Evolutionary conservation across 2,329 filamentous ascomycete genomes (phyloP).

Genomic region (Phoma herbarum): DNA sequence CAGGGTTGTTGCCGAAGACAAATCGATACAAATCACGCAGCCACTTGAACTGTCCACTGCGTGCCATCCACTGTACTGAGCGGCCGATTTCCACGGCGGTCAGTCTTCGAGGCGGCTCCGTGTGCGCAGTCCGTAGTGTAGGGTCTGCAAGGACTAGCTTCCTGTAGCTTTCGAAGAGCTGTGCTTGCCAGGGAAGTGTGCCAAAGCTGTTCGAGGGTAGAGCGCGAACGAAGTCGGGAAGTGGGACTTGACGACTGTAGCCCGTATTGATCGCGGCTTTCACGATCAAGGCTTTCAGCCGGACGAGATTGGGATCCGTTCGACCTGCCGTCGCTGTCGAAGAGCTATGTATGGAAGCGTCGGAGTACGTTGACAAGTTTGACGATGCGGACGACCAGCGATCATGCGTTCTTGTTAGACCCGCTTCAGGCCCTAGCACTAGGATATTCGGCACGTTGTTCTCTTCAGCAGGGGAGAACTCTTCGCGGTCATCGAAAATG

Average conservation of each 20-base stretch:
- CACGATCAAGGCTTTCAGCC: constrained; percentile 80
- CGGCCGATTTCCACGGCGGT: constrained; percentile 79
- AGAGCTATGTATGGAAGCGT: constrained; percentile 69
- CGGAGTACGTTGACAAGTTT: constrained; percentile 81
- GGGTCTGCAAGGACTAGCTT: constrained; percentile 79
- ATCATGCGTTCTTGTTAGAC: constrained; percentile 61
- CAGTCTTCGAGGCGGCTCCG: constrained; percentile 68
- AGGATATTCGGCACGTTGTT: constrained; percentile 86
- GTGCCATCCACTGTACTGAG: constrained; percentile 78
- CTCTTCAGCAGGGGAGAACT: constrained; percentile 77
- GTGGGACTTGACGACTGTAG: constrained; percentile 70
- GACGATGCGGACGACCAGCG: constrained; percentile 82
- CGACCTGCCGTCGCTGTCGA: constrained; percentile 72
- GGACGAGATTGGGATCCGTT: constrained; percentile 79
- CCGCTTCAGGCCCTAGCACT: constrained; percentile 76
- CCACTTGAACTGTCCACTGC: constrained; percentile 78
- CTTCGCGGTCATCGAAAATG: constrained; percentile 85
- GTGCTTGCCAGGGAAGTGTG: constrained; percentile 71
- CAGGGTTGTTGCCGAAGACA: constrained; percentile 84
- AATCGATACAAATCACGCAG: constrained; percentile 82
- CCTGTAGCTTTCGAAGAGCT: constrained; percentile 80
- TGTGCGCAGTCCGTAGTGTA: constrained; percentile 61
- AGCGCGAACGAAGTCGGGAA: constrained; percentile 79
- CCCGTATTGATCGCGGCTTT: constrained; percentile 88
- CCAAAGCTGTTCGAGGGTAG: constrained; percentile 83